Conservation (phyloP, 2,329 filamentous ascomycete species). For the Cladosporium halotolerans region DNA sequence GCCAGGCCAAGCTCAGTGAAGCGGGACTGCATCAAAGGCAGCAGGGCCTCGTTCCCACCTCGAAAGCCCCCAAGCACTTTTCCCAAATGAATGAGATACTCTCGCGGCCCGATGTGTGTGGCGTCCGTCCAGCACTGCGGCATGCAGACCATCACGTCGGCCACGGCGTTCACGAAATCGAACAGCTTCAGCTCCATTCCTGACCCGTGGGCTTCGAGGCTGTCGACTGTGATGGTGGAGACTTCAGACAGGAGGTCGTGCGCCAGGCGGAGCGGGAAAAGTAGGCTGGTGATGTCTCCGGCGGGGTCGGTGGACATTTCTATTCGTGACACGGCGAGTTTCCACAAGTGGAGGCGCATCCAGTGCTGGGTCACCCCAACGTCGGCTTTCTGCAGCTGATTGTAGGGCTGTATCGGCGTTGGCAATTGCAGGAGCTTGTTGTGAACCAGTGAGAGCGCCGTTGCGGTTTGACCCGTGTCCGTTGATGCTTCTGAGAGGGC, state of each 20-base stretch:
- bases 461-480: not conserved
- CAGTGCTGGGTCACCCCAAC: conserved; percentile 47
- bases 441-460: not conserved
- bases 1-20: conserved; percentile 1
- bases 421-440: conserved; percentile 8
- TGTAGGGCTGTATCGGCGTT: not conserved
- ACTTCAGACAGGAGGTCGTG: not conserved
- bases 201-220: conserved; percentile 46
- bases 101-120: conserved; percentile 1
- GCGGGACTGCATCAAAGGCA: conserved; percentile 1
- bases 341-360: conserved; percentile 45
- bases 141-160: conserved; percentile 46
- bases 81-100: conserved; percentile 2
- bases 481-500: conserved; percentile 5
- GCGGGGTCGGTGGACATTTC: conserved; percentile 2
- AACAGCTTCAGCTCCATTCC: conserved; percentile 55
- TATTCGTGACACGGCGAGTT: conserved; percentile 43
- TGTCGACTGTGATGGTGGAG: conserved; percentile 33
- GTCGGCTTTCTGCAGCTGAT: conserved; percentile 41
- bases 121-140: not conserved
- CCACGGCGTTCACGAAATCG: conserved; percentile 55
- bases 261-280: conserved; percentile 9
- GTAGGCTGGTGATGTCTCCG: conserved; percentile 7
- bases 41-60: conserved; percentile 3
- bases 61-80: conserved; percentile 2